Percentiles rank a stretch among this genome's conserved stretches.
Evolutionary conservation across 2,329 filamentous ascomycete species (phyloP).

Genomic region (Chaetoscypha palmicola): DNA sequence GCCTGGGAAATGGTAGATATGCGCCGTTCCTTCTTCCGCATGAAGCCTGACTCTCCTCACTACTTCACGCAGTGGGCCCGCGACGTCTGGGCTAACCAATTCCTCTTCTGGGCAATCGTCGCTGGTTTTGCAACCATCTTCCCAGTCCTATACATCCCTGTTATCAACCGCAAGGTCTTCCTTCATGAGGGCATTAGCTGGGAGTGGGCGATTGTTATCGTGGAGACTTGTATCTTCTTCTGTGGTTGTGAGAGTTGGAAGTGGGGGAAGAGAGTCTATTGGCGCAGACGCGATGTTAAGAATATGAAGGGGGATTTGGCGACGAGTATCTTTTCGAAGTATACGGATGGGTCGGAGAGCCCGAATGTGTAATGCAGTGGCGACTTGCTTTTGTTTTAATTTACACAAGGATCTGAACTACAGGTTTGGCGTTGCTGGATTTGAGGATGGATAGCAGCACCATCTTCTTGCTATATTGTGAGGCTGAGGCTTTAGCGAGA

Average conservation of each 20-base stretch:
- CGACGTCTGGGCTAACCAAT: conserved; percentile 66
- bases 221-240: conserved; percentile 55
- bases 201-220: conserved; percentile 65
- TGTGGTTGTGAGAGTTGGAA: conserved; percentile 60
- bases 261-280: conserved; percentile 48
- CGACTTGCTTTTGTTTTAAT: too few species aligned
- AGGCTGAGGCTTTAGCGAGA: too few species aligned
- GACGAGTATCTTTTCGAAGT: background rate
- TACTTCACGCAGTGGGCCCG: conserved; percentile 60
- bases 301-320: background rate
- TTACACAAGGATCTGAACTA: too few species aligned
- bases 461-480: too few species aligned
- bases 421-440: too few species aligned
- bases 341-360: background rate
- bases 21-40: conserved; percentile 67
- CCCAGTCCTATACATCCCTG: conserved; percentile 60
- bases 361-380: too few species aligned
- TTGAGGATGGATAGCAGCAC: too few species aligned
- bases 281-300: background rate
- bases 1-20: conserved; percentile 74
- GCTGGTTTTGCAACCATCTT: conserved; percentile 50
- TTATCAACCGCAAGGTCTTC: conserved; percentile 58
- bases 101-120: conserved; percentile 60
- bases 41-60: conserved; percentile 55
- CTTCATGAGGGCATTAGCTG: conserved; percentile 58